Evolutionary conservation across 345 rosid genomes (phyloP), one percentile per base, ranked within the genome.

Genomic region (Alliaria petiolata): DNA sequence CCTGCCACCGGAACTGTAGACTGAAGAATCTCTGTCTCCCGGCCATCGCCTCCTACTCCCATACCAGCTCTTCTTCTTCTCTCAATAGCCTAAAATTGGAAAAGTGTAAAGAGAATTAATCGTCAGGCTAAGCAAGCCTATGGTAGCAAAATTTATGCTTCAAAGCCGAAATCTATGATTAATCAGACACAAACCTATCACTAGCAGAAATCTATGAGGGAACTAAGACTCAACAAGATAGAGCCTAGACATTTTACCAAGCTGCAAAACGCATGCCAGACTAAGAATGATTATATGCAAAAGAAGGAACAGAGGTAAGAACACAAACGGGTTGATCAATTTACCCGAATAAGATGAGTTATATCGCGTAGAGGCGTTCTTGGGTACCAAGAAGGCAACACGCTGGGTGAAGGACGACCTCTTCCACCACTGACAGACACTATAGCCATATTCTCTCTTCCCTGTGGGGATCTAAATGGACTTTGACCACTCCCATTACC

Each of bases 311-410:
- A 61, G 3, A 22, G 25, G 25, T 3, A 59, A 58, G 17, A 2
- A 42, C 39, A 22, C 31, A 38, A 11, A 34, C 43, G n/a, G 5
- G 1, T 1, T 17, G 3, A 6, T 35, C 0, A 67, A 53, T 33
- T 74, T 89, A 91, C 97, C 89, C 87, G 70, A 12, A 80, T 52
- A 56, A 87, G 39, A 20, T 82, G 47, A 50, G 98, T 89, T 13
- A 95, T 77, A 56, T 95, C 93, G 1, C 84, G 83, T 1, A 91
- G 86, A 57, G 98, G 96, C 5, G 85, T 83, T 67, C 99, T 83
- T 1, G 96, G 98, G 73, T 95, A 89, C 96, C 92, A 86, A 67
- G 86, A 70, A 74, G 99, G 99, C 39, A 95, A 80, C 59, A 40
- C 43, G 42, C 83, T 76, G 42, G 50, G 57, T 8, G 81, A 63